A percentile compares a stretch with the other conserved stretches of the same genome.
These are phyloP conservation scores for Jacaranda mimosifolia DNA, from an alignment of 257 asterid species.

Conservation along the genomic window DNA sequence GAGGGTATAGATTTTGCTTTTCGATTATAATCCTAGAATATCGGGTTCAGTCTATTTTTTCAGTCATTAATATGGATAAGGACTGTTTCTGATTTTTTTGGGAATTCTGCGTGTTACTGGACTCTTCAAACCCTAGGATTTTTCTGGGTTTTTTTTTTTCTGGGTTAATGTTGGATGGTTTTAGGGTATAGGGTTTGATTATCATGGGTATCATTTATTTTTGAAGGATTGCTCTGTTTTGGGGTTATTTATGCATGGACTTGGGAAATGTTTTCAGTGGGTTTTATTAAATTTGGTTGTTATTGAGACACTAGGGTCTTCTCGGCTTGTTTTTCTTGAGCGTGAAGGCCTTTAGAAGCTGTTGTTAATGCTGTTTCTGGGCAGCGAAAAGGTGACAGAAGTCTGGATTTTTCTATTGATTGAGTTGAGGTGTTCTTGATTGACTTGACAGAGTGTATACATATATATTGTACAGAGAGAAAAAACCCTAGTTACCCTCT, in stretches of 20 bases:
- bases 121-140: slow-evolving; percentile 39
- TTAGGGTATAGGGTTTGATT: no score
- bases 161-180: not conserved
- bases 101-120: slow-evolving; percentile 31
- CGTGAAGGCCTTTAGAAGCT: slow-evolving; percentile 35
- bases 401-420: slow-evolving; percentile 12
- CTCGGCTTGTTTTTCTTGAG: slow-evolving; percentile 35
- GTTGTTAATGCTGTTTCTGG: slow-evolving; percentile 36
- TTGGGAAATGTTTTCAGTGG: slow-evolving; percentile 34
- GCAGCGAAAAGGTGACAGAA: slow-evolving; percentile 26
- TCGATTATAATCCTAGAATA: slow-evolving; percentile 22
- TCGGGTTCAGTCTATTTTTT: slow-evolving; percentile 36
- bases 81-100: slow-evolving; percentile 39
- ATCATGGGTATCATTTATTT: slow-evolving; percentile 19
- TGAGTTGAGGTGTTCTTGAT: slow-evolving; percentile 34
- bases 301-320: slow-evolving; percentile 34
- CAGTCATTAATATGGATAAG: slow-evolving; percentile 31
- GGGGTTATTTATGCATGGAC: slow-evolving; percentile 39
- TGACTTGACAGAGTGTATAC: slow-evolving; percentile 30
- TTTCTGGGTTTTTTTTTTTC: slow-evolving; percentile 6
- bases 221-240: slow-evolving; percentile 37
- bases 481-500: slow-evolving; percentile 36
- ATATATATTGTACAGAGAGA: slow-evolving; percentile 25
- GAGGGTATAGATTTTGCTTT: slow-evolving; percentile 37
- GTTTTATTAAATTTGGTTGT: slow-evolving; percentile 35